Base-by-base conservation (phyloP, 805 yeast genomes). In the Candida wancherniae region DNA sequence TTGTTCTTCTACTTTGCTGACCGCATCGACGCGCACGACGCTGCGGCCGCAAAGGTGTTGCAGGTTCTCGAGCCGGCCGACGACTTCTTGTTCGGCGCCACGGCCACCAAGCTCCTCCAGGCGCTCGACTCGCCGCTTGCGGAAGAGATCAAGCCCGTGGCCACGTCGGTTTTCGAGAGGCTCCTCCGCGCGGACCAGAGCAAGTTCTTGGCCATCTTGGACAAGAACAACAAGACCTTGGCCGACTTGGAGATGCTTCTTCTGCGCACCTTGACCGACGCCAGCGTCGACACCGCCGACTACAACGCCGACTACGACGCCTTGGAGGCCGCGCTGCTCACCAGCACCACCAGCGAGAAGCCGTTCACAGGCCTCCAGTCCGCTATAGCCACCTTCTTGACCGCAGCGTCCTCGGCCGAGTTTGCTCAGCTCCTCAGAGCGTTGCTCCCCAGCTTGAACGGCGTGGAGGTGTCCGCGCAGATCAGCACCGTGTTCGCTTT, bases 201-300 rank as follows among this genome's bases (percentile, higher is more conserved):
- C 9, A 37, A 41, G 19, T 55, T 63, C 32, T 19, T 29, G 9
- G 27, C 43, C 17, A 23, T 33, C 5, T 51, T 63, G 40, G 38
- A 41, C 12, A 29, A 31, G 0, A 27, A 36, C 31, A 37, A 41
- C 14, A 34, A 50, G 26, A 45, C 48, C 15, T 26, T 64, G 15
- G 39, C 51, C 12, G 69, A 61, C 15, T 56, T 66, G 44, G 71
- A 65, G 60, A 72, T 86, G 67, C 67, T 71, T 32, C 59, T 85
- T 26, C 83, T 84, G 57, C 69, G 81, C 1, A 77, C 88, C 1
- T 57, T 86, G 30, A 45, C 57, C 16, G 46, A 43, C 8, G 31
- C 22, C 15, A 27, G 29, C 26, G 35, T 49, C 11, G 45, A 50
- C 10, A 61, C 56, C 15, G 48, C 58, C 8, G 61, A 51, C 14